Evolutionary conservation across 129 eudicot species (phyloP), one percentile per base, ranked within the genome.

Genomic region (Arctium minus): DNA sequence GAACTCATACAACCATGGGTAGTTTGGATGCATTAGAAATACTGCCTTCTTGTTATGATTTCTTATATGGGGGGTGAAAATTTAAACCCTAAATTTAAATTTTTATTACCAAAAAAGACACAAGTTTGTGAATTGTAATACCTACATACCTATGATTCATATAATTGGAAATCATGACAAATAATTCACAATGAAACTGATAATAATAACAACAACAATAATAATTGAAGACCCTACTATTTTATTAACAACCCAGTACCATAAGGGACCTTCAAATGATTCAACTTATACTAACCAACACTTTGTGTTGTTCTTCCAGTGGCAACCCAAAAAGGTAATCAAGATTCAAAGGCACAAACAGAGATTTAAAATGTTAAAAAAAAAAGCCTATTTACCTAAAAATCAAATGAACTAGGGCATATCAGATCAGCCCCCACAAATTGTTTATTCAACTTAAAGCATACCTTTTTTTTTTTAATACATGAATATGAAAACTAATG

Each of bases 401-500:
- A 35, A 48, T 33, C 46, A 84, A 65, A 32, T 64, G 40, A 13
- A 46, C 72, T 27, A 62, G 71, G 84, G 79, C 80, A 79, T 44
- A 74, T 44, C 84, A 84, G 87, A 84, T 84, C 84, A 79, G 71
- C 77, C 83, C 80, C 80, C 80, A 84, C 80, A 84, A 42, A 73
- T 60, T 84, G 17, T 79, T 65, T 79, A 79, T 65, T 65, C 44
- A 73, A 79, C 83, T 33, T 79, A 79, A 78, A 84, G 76, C 80
- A 64, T 64, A 73, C 75, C 65, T 80, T 35, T 39, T 33, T 73
- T 22, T 22, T 13, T 13, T 1, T 8, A 1, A 42, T 1, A 72
- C 33, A 78, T 27, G 76, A 73, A 73, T n/a, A 73, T 73, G 68
- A 73, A 33, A 72, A 72, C 31, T 0, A 30, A 9, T 39, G 29